Evolutionary conservation across 208 protist genomes (phyloP).

Genomic region (Leptomonas pyrrhocoris): DNA sequence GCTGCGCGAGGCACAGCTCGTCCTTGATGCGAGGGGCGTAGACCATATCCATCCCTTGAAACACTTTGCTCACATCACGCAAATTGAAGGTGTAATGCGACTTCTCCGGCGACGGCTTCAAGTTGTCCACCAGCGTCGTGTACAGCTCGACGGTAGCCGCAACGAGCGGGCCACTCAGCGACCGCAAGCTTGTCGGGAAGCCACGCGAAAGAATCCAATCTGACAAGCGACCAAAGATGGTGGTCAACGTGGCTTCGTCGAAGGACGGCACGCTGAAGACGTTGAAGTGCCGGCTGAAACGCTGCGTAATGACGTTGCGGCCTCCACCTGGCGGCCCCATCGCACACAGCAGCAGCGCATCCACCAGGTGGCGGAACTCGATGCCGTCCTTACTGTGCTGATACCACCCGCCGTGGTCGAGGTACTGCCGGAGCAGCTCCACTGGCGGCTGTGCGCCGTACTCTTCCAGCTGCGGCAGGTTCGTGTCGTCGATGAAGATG

Average conservation of each 20-base stretch:
- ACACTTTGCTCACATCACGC: constrained; percentile 95
- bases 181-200: constrained; percentile 61
- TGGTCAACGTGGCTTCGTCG: constrained; percentile 87
- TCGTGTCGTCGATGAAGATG: constrained; percentile 97
- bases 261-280: constrained; percentile 91
- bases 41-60: constrained; percentile 92
- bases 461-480: constrained; percentile 95
- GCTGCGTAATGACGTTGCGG: constrained; percentile 93
- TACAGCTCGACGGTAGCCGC: constrained; percentile 93
- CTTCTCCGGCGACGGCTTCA: constrained; percentile 97
- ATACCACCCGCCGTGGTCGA: constrained; percentile 97
- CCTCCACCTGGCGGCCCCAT: constrained; percentile 96
- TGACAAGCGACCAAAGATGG: constrained; percentile 93
- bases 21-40: constrained; percentile 76
- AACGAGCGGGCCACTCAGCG: constrained; percentile 72
- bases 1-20: constrained; percentile 60
- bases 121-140: constrained; percentile 86
- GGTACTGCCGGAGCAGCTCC: constrained; percentile 96
- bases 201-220: constrained; percentile 91
- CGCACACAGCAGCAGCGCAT: constrained; percentile 92
- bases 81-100: constrained; percentile 99
- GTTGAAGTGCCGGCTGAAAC: constrained; percentile 97
- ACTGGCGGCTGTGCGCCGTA: constrained; percentile 97
- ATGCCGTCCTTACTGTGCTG: constrained; percentile 93
- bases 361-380: constrained; percentile 88